These are phyloP conservation scores for Vaccinium macrocarpon DNA, from an alignment of 148 eudicot genomes.

Conservation along the genomic window DNA sequence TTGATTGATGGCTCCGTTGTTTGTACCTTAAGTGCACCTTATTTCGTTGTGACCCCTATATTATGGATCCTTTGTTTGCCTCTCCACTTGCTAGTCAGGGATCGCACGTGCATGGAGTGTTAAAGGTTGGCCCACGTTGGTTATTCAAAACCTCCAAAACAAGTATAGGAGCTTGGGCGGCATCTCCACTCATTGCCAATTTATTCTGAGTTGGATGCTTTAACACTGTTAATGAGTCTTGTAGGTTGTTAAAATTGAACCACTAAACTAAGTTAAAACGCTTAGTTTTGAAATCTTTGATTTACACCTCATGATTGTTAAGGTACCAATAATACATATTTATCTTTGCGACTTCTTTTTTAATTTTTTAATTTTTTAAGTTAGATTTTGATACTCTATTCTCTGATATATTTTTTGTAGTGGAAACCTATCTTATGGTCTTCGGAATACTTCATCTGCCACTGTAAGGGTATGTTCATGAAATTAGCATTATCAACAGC, in stretches of 20 bases:
- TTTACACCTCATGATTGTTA: not conserved
- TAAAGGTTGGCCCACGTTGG: too few relatives aligned
- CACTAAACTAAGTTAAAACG: not conserved
- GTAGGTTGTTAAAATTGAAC: not conserved
- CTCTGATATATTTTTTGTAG: conserved; percentile 39
- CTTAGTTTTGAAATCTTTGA: not conserved
- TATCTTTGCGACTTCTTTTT: not conserved
- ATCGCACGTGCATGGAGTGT: too few relatives aligned
- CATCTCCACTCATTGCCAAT: too few relatives aligned
- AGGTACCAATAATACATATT: not conserved
- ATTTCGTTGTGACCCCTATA: too few relatives aligned
- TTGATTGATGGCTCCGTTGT: too few relatives aligned
- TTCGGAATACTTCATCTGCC: conserved; percentile 79
- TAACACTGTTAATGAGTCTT: too few relatives aligned
- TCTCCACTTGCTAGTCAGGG: too few relatives aligned
- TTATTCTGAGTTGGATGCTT: too few relatives aligned
- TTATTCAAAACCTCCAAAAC: too few relatives aligned
- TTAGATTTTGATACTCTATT: not conserved
- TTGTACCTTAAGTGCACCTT: too few relatives aligned
- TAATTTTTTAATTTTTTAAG: not conserved
- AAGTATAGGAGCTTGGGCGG: too few relatives aligned
- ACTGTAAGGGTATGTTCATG: conserved; percentile 56
- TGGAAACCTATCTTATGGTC: conserved; percentile 79
- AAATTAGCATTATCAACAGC: conserved; percentile 2
- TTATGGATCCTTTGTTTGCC: too few relatives aligned